phyloP scores from a whole-genome alignment of 2,329 filamentous ascomycete species.

The Laburnicola sp. region DNA sequence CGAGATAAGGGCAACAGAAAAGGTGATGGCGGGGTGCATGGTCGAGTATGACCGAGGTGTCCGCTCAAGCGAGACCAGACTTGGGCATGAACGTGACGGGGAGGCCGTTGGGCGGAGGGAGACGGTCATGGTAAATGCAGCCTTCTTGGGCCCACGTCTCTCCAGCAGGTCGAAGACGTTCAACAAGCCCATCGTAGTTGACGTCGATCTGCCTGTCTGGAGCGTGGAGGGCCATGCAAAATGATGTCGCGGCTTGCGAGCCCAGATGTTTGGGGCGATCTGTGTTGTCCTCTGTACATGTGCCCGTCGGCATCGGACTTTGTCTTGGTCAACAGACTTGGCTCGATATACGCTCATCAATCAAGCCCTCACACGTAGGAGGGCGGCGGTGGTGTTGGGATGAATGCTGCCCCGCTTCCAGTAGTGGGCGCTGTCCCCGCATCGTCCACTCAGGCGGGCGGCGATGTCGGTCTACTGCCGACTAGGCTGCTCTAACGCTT shows the following conservation, averaged over 20 bases:
- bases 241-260: conserved; percentile 21
- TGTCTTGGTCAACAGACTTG: conserved; percentile 1
- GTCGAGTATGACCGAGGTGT: conserved; percentile 15
- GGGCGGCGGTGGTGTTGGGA: conserved; percentile 5
- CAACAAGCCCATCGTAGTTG: conserved; percentile 82
- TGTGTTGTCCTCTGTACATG: conserved; percentile 28
- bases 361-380: conserved; percentile 21
- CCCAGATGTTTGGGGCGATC: conserved; percentile 14
- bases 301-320: background rate
- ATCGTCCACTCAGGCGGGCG: conserved; percentile 11
- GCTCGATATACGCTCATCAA: conserved; percentile 13
- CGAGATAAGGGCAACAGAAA: conserved; percentile 26
- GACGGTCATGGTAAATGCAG: conserved; percentile 80
- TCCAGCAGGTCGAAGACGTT: conserved; percentile 60
- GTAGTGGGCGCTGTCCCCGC: conserved; percentile 24
- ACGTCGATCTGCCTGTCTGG: conserved; percentile 71
- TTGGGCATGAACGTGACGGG: conserved; percentile 20
- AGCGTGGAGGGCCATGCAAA: conserved; percentile 23
- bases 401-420: conserved; percentile 27
- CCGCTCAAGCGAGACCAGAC: conserved; percentile 23
- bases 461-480: conserved; percentile 7
- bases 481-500: conserved; percentile 20
- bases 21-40: conserved; percentile 22
- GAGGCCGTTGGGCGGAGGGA: conserved; percentile 56
- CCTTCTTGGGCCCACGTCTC: conserved; percentile 70